Evolutionary conservation across 805 yeast species (phyloP), one percentile per base, ranked within the genome.

Genomic region (Lipomyces mesembrius): DNA sequence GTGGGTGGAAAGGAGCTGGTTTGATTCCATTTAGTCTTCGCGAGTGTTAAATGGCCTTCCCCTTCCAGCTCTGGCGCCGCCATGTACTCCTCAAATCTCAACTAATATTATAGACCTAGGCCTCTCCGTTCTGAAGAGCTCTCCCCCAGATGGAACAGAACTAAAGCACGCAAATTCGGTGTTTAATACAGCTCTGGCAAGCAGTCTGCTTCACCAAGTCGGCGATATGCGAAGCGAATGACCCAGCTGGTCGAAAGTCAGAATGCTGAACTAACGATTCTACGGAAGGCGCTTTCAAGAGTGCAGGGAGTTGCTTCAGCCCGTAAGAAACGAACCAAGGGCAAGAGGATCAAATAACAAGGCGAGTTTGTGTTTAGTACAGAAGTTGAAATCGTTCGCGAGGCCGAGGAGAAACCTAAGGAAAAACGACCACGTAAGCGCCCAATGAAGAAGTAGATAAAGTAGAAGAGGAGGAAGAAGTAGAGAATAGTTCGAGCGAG

Each of bases 1-100:
- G 55, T 52, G 49, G 49, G 17, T 49, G 53, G 53, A 49, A 49
- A 49, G 25, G 53, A 49, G 53, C 53, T 49, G 53, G 53, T 49
- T 49, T 49, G 25, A n/a, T 49, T 49, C 53, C 53, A 49, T 49
- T 49, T 49, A 35, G 39, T 22, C 53, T 27, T 9, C 25, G 25
- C 27, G 53, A 49, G 53, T 17, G 53, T 22, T 49, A 49, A n/a
- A 49, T 49, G n/a, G 53, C 53, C 53, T 3, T 49, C 53, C 53
- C n/a, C 25, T 49, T 49, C 53, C 53, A 49, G 25, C 53, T 8
- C 53, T 1, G 0, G 53, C n/a, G 53, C 53, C 53, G 53, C 53
- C 53, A 9, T 49, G 12, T 49, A 49, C 20, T 49, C 53, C 53
- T n/a, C 25, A 49, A 49, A 49, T n/a, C 53, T 49, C 53, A 22